Percentiles rank a stretch among this genome's conserved stretches.
Conservation (phyloP, 139 green algal species). For the Pseudopediastrum boryanum region DNA sequence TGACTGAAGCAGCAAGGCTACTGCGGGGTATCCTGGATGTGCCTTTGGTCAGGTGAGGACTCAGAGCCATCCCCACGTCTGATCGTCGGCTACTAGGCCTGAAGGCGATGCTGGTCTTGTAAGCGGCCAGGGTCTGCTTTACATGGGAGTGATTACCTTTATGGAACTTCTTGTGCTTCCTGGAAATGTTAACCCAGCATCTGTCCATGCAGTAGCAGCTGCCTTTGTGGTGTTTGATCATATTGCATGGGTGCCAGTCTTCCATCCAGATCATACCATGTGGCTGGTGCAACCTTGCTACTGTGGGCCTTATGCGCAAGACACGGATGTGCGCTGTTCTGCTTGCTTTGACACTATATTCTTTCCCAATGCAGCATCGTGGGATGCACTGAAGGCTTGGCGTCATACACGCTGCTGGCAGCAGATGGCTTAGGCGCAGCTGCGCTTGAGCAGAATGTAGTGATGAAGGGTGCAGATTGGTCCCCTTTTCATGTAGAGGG, state of each 20-base stretch:
- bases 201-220: background rate
- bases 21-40: constrained; percentile 63
- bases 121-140: background rate
- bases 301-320: no score
- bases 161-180: background rate
- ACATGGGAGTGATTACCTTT: no score
- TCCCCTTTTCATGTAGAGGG: constrained; percentile 34
- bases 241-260: background rate
- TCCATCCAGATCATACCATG: background rate
- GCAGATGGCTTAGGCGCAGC: constrained; percentile 50
- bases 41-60: constrained; percentile 48
- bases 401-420: constrained; percentile 61
- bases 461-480: constrained; percentile 60
- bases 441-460: constrained; percentile 56
- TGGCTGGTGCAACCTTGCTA: background rate
- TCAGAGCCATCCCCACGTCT: background rate
- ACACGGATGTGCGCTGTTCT: no score
- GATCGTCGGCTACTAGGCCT: no score
- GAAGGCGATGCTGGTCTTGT: no score
- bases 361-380: constrained; percentile 46
- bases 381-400: constrained; percentile 58
- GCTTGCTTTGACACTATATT: background rate
- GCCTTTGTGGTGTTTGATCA: background rate
- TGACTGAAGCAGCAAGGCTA: constrained; percentile 62
- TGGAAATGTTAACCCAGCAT: background rate